Percentiles rank a stretch among this genome's conserved stretches.
Conservation (phyloP, 805 yeast genomes). For the Nakazawaea populi region DNA sequence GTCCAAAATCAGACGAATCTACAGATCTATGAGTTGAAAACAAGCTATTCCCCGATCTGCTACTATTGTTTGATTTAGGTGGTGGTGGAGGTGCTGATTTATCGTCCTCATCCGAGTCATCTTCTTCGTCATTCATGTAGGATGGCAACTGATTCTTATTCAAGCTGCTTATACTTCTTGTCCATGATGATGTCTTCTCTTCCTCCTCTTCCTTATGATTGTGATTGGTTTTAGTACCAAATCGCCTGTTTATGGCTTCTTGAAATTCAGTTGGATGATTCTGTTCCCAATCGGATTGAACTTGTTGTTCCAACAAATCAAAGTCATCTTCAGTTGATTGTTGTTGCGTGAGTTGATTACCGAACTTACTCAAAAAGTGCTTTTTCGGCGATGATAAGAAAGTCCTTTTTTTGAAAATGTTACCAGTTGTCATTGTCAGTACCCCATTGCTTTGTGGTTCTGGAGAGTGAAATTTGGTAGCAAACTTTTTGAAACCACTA, state of each 20-base stretch:
- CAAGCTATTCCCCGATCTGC: conserved; percentile 10
- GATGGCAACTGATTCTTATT: conserved; percentile 9
- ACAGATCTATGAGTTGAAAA: conserved; percentile 6
- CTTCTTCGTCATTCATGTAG: conserved; percentile 9
- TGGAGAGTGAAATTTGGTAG: conserved; percentile 3
- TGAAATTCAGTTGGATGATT: conserved; percentile 12
- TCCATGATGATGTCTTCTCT: conserved; percentile 11
- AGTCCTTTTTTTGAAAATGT: conserved; percentile 1
- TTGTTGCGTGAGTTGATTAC: conserved; percentile 5
- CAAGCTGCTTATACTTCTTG: conserved; percentile 12
- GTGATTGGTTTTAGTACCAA: background rate
- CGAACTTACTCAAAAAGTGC: conserved; percentile 7
- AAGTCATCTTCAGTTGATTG: conserved; percentile 17
- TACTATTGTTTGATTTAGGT: conserved; percentile 9
- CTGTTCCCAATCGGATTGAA: conserved; percentile 23
- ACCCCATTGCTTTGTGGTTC: background rate
- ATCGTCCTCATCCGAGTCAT: conserved; percentile 8
- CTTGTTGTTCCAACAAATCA: conserved; percentile 28
- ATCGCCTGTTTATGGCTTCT: conserved; percentile 7
- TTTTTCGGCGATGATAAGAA: conserved; percentile 8
- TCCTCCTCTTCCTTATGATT: conserved; percentile 2
- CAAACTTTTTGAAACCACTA: conserved; percentile 3
- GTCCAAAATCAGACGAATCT: conserved; percentile 4
- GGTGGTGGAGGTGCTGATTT: conserved; percentile 9
- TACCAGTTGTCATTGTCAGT: background rate